Conservation (phyloP, 2,329 filamentous ascomycete genomes). For the Hypoxylon sp. region DNA sequence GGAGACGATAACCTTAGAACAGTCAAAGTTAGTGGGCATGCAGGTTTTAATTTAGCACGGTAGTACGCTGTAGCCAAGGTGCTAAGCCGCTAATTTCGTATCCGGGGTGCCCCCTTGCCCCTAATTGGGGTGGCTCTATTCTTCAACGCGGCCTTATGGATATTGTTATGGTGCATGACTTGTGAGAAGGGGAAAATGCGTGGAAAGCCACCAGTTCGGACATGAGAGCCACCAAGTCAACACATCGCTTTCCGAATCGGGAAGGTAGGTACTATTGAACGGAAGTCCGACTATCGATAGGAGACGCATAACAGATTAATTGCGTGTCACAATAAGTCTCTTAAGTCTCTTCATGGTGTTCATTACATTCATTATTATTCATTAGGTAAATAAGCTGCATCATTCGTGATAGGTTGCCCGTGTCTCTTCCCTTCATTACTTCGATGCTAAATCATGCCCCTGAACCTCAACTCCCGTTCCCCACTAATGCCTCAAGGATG, state of each 20-base stretch:
- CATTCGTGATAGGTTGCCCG: conserved; percentile 39
- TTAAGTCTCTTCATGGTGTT: conserved; percentile 3
- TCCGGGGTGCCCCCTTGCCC: not conserved
- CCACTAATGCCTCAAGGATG: conserved; percentile 50
- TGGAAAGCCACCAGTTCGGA: no score
- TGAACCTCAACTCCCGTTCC: conserved; percentile 26
- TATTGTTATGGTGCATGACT: no score
- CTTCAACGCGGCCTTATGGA: not conserved
- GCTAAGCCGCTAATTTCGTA: not conserved
- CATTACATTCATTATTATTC: conserved; percentile 48
- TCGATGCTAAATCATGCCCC: conserved; percentile 5
- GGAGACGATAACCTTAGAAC: not conserved
- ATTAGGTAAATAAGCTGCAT: conserved; percentile 45
- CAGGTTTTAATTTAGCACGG: no score
- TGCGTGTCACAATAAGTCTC: no score
- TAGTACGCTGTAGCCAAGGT: no score
- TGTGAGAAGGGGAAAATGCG: no score
- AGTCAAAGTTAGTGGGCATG: no score
- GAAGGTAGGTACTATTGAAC: not conserved
- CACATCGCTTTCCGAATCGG: no score
- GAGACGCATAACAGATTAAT: no score
- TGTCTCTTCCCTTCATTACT: conserved; percentile 38
- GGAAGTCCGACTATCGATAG: no score
- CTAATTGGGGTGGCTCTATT: not conserved
- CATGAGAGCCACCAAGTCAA: no score